A percentile compares a stretch with the other conserved stretches of the same genome.
Conservation (phyloP, 805 yeast species). For the Lachancea lanzarotensis region DNA sequence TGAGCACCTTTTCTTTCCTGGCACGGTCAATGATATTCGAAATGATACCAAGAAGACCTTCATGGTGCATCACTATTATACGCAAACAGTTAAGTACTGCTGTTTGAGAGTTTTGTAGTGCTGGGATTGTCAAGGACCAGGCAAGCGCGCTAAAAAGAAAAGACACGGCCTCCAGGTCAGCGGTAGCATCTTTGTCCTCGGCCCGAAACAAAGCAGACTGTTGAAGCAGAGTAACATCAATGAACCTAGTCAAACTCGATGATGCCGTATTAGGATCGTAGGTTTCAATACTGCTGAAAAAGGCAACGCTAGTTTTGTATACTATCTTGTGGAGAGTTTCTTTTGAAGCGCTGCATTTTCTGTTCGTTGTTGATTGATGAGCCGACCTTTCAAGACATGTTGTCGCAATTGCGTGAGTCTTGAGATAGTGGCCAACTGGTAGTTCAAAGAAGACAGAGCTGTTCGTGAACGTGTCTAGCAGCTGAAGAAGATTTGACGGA, state of each 20-base stretch:
- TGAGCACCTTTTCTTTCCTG: slow-evolving; percentile 5
- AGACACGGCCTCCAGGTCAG: slow-evolving; percentile 20
- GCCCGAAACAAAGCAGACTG: slow-evolving; percentile 28
- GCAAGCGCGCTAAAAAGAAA: not conserved
- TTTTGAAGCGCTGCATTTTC: not conserved
- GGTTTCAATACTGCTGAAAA: not conserved
- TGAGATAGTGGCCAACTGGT: not conserved
- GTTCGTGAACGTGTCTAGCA: slow-evolving; percentile 8
- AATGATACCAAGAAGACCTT: slow-evolving; percentile 24
- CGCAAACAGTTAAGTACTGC: slow-evolving; percentile 27
- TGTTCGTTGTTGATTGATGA: not conserved
- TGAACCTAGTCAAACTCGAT: slow-evolving; percentile 9
- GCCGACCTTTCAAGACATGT: not conserved
- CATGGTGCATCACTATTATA: slow-evolving; percentile 30
- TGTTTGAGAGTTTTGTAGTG: not conserved
- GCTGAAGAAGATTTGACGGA: slow-evolving; percentile 14
- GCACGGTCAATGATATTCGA: slow-evolving; percentile 25
- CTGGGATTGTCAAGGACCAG: not conserved
- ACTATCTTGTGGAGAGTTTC: not conserved
- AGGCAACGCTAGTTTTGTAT: not conserved
- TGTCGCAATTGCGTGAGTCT: not conserved
- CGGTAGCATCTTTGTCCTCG: slow-evolving; percentile 31
- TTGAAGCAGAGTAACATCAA: slow-evolving; percentile 28
- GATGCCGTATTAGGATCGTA: not conserved
- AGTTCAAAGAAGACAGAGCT: not conserved